A percentile compares a stretch with the other conserved stretches of the same genome.
phyloP scores from a whole-genome alignment of 306 rosid species.

The Acmispon strigosus region DNA sequence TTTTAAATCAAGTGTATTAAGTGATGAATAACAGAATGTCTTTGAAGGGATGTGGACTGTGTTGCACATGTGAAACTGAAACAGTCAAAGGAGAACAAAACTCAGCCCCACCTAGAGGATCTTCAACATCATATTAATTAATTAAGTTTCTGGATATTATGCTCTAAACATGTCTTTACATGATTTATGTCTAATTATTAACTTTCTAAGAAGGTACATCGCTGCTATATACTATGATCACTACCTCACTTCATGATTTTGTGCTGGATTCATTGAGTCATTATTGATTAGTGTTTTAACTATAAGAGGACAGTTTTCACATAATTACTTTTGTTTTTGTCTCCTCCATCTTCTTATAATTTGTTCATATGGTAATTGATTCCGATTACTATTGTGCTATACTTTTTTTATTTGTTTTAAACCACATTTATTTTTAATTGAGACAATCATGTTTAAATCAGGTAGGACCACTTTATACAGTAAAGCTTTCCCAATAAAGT shows the following conservation, averaged over 20 bases:
- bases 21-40: constrained; percentile 39
- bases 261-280: constrained; percentile 24
- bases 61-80: constrained; percentile 24
- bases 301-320: neutral
- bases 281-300: constrained; percentile 1
- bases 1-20: constrained; percentile 9
- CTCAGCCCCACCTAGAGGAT: constrained; percentile 4
- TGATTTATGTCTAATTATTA: neutral
- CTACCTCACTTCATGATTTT: neutral
- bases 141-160: neutral
- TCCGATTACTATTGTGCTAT: too few species aligned
- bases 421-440: too few species aligned
- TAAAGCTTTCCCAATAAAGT: too few species aligned
- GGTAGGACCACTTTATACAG: too few species aligned
- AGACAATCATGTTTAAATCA: too few species aligned
- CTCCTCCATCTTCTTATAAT: neutral
- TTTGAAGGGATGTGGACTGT: constrained; percentile 27
- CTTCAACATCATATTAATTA: constrained; percentile 6
- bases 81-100: neutral
- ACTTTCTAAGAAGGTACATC: constrained; percentile 28
- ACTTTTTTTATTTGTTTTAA: too few species aligned
- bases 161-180: constrained; percentile 15
- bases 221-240: neutral
- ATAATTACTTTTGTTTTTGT: constrained; percentile 11
- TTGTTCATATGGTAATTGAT: neutral